Percentiles rank a stretch among this genome's conserved stretches.
Evolutionary conservation across 495 filamentous ascomycete genomes (phyloP).

Genomic region (Penicillium ucsense): DNA sequence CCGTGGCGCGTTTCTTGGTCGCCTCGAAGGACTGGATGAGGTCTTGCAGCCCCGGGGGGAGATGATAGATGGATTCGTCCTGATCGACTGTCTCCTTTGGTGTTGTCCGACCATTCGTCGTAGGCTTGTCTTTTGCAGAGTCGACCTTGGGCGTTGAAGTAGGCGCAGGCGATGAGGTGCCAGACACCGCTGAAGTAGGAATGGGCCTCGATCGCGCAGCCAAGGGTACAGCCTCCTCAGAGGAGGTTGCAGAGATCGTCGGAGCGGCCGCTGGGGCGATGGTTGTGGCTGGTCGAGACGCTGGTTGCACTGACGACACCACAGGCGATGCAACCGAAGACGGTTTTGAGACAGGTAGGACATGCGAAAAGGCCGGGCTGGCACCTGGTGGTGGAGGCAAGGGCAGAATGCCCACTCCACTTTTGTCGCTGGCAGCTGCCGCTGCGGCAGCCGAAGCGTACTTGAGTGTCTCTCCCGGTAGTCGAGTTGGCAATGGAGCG

Average conservation of each 20-base stretch:
- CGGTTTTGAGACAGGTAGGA: conserved; percentile 34
- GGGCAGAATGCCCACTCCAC: conserved; percentile 78
- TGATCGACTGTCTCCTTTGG: conserved; percentile 22
- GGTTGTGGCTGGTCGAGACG: conserved; percentile 25
- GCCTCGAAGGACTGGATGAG: conserved; percentile 82
- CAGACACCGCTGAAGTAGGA: conserved; percentile 2
- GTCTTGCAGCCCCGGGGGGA: conserved; percentile 85
- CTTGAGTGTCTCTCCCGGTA: conserved; percentile 83
- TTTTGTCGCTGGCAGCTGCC: conserved; percentile 86
- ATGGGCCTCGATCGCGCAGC: conserved; percentile 41
- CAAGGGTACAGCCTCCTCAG: conserved; percentile 22
- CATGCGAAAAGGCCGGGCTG: conserved; percentile 34
- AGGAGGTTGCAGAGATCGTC: conserved; percentile 21
- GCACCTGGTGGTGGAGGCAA: conserved; percentile 78
- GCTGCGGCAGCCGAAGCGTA: conserved; percentile 95
- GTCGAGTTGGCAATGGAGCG: conserved; percentile 72
- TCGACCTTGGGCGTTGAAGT: conserved; percentile 32
- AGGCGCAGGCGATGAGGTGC: conserved; percentile 11
- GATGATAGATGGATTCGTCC: conserved; percentile 82
- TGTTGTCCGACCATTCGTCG: conserved; percentile 25
- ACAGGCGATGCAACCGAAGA: conserved; percentile 46
- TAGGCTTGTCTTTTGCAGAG: conserved; percentile 14
- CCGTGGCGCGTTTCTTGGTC: conserved; percentile 55
- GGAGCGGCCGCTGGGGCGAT: not conserved
- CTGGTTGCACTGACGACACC: conserved; percentile 44